These are phyloP conservation scores for Alternaria ventricosa DNA, from an alignment of 2,329 filamentous ascomycete genomes.

Conservation along the genomic window DNA sequence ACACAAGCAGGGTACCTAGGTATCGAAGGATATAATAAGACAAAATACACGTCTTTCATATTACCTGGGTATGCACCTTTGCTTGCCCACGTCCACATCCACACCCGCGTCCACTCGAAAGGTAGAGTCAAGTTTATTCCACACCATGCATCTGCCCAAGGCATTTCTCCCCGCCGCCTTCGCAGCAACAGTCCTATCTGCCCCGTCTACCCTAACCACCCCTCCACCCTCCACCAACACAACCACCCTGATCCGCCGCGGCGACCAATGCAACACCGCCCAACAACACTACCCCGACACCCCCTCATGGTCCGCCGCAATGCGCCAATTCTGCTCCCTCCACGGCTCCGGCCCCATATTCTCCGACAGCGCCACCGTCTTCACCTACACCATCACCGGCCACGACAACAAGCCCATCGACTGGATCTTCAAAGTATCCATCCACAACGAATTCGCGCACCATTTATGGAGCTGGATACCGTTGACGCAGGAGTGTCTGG, in stretches of 20 bases:
- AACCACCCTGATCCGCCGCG: neutral
- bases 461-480: neutral
- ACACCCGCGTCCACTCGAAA: neutral
- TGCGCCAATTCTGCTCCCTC: neutral
- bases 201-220: neutral
- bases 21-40: neutral
- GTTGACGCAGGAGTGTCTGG: neutral
- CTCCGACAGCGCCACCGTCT: neutral
- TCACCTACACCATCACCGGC: neutral
- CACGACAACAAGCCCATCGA: slow-evolving; percentile 1
- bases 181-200: neutral
- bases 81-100: neutral
- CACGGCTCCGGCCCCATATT: neutral
- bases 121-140: neutral
- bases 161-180: neutral
- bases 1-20: neutral
- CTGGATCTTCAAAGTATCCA: slow-evolving; percentile 3
- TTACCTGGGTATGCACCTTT: neutral
- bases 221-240: neutral
- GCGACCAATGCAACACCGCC: neutral
- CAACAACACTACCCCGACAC: neutral
- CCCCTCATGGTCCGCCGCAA: neutral
- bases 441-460: neutral
- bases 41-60: neutral
- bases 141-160: neutral